Evolutionary conservation across 176 grass and related monocot species (phyloP).

Genomic region (Bolboschoenus planiculmis): DNA sequence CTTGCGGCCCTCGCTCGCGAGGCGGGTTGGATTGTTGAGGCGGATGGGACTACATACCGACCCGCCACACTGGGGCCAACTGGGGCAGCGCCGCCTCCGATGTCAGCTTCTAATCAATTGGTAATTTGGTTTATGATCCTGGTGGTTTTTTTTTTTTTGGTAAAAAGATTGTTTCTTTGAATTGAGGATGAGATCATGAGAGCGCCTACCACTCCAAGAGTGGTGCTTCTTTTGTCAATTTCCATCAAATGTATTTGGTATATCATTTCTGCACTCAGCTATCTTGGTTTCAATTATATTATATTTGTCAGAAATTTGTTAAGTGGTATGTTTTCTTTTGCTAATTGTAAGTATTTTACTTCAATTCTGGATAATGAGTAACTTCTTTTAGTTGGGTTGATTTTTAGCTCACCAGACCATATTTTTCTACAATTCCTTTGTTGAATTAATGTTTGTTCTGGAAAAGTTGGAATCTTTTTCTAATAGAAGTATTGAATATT

Average conservation of each 20-base stretch:
- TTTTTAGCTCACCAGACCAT: not conserved
- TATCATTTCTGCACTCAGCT: not conserved
- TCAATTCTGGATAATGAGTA: not conserved
- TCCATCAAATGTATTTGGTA: not conserved
- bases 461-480: not conserved
- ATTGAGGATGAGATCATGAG: too few species aligned
- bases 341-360: not conserved
- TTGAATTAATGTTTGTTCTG: not conserved
- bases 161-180: not conserved
- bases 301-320: not conserved
- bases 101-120: constrained; percentile 25
- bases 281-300: not conserved
- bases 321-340: too few species aligned
- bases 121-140: constrained; percentile 21
- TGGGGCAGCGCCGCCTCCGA: not conserved
- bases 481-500: not conserved
- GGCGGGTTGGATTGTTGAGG: constrained; percentile 74
- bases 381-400: not conserved
- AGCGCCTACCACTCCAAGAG: too few species aligned
- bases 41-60: constrained; percentile 79
- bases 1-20: constrained; percentile 83
- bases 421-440: not conserved
- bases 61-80: not conserved
- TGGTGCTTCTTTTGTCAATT: not conserved
- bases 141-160: not conserved